Evolutionary conservation across 345 rosid species (phyloP).

Genomic region (Syzygium aqueum): DNA sequence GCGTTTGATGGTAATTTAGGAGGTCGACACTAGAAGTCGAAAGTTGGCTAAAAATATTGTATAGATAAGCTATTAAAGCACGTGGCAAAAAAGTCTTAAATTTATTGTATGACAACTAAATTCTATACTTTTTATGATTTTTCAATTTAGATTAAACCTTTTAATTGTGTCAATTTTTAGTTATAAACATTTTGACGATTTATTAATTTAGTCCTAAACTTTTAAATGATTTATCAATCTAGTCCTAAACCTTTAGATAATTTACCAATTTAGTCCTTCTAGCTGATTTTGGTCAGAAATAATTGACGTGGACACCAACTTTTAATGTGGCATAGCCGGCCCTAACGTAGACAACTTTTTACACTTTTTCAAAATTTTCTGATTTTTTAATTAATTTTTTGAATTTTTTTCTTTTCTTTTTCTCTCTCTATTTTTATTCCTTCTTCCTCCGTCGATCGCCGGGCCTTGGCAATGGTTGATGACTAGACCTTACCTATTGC

Average conservation of each 20-base stretch:
- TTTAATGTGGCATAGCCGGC: accelerated
- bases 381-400: not conserved
- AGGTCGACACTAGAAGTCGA: not conserved
- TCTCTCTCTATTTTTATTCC: not conserved
- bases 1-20: not conserved
- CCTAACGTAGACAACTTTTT: not conserved
- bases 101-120: not conserved
- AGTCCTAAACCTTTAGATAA: not conserved
- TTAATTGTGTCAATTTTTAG: not conserved
- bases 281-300: not conserved
- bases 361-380: not conserved
- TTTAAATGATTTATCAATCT: accelerated
- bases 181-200: not conserved
- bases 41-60: not conserved
- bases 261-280: not conserved
- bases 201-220: not conserved
- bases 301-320: accelerated
- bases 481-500: not conserved
- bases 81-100: accelerated
- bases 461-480: accelerated
- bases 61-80: not conserved
- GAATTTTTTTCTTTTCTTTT: not conserved
- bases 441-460: not conserved
- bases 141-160: not conserved
- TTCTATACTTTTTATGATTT: too few relatives aligned